Conservation (phyloP, 768 basidiomycete genomes). For the Trametes coccinea region DNA sequence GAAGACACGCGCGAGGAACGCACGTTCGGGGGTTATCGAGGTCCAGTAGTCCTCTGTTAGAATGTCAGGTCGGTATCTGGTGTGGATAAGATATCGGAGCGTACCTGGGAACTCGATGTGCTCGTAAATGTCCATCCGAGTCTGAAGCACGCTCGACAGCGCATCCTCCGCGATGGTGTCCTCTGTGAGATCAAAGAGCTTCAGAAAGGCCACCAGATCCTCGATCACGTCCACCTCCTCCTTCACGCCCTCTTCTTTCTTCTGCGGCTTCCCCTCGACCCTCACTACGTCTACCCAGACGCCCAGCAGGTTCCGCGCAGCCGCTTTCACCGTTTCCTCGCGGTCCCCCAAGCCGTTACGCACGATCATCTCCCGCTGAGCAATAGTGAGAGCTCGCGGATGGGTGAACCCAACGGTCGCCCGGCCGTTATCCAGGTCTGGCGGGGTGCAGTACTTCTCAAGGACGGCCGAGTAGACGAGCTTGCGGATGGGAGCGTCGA, state of each 20-base stretch:
- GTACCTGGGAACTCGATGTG: slow-evolving; percentile 68
- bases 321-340: slow-evolving; percentile 68
- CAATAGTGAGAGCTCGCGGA: slow-evolving; percentile 62
- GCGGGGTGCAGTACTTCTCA: slow-evolving; percentile 40
- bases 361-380: slow-evolving; percentile 77
- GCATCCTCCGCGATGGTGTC: slow-evolving; percentile 72
- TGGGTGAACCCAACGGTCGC: slow-evolving; percentile 55
- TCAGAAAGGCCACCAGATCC: slow-evolving; percentile 49
- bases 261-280: slow-evolving; percentile 24
- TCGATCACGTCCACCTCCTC: slow-evolving; percentile 25
- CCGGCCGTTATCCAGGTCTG: slow-evolving; percentile 13
- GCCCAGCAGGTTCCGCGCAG: slow-evolving; percentile 69
- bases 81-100: neutral
- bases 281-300: slow-evolving; percentile 71
- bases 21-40: slow-evolving; percentile 67
- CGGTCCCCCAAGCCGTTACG: slow-evolving; percentile 86
- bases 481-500: slow-evolving; percentile 72
- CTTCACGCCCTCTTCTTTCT: slow-evolving; percentile 47
- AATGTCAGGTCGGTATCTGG: neutral
- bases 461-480: slow-evolving; percentile 68
- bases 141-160: slow-evolving; percentile 68
- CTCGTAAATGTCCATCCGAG: slow-evolving; percentile 64
- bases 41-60: slow-evolving; percentile 70
- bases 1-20: slow-evolving; percentile 82
- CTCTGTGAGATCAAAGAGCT: slow-evolving; percentile 59